Percentiles rank a stretch among this genome's conserved stretches.
phyloP scores from a whole-genome alignment of 306 rosid genomes.

The Albizia julibrissin region DNA sequence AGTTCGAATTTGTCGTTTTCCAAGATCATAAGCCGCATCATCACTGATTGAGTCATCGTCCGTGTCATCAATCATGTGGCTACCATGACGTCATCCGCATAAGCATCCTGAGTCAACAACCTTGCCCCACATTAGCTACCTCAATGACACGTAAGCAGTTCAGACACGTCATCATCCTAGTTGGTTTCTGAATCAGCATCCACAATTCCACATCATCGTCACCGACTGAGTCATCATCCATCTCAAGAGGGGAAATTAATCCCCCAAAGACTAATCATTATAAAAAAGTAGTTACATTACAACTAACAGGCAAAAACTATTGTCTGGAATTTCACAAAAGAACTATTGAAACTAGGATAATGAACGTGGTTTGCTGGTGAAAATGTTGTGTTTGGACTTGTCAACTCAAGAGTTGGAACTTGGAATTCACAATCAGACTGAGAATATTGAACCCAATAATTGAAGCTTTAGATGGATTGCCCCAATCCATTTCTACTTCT shows the following conservation, averaged over 20 bases:
- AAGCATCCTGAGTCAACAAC: no score
- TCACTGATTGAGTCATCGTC: no score
- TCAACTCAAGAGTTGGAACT: background rate
- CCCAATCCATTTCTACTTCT: background rate
- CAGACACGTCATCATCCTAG: no score
- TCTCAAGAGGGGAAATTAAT: background rate
- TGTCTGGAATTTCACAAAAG: background rate
- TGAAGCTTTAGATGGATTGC: constrained; percentile 7
- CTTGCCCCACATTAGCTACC: no score
- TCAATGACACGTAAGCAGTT: no score
- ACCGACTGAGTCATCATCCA: no score
- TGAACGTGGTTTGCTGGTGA: background rate
- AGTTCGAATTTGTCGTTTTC: no score
- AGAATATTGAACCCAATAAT: constrained; percentile 15
- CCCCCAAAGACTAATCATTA: background rate
- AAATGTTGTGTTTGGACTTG: background rate
- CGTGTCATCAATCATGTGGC: no score
- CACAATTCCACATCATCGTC: no score
- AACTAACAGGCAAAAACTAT: background rate
- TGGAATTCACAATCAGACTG: background rate
- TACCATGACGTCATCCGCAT: no score
- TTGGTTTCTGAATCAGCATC: background rate
- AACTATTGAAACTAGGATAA: background rate
- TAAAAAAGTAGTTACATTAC: background rate
- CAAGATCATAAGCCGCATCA: no score